phyloP scores from a whole-genome alignment of 2,329 filamentous ascomycete species.

The Calonectria hongkongensis region DNA sequence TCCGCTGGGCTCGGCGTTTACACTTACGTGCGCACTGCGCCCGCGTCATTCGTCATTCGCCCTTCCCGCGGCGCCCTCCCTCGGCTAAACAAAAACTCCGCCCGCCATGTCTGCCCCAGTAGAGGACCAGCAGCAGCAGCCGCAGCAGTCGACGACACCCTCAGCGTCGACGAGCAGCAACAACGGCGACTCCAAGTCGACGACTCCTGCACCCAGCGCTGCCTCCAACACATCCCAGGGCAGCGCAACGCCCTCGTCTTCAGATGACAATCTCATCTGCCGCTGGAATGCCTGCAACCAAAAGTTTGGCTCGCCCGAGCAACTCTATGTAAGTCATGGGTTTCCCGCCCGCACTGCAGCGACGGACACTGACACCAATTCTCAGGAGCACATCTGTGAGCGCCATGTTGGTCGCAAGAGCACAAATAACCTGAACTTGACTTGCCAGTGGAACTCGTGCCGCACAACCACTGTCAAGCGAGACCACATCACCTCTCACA shows the following conservation, averaged over 20 bases:
- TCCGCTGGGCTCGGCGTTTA: constrained; percentile 23
- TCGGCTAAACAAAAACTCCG: constrained; percentile 51
- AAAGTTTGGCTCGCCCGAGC: constrained; percentile 74
- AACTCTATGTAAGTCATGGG: constrained; percentile 74
- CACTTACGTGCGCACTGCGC: constrained; percentile 38
- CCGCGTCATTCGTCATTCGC: constrained; percentile 38
- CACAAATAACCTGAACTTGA: constrained; percentile 98
- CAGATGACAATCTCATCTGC: constrained; percentile 75
- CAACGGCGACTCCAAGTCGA: constrained; percentile 70
- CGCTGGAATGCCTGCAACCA: constrained; percentile 77
- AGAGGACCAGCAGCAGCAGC: constrained; percentile 53
- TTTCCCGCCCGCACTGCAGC: not conserved
- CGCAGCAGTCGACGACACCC: constrained; percentile 49
- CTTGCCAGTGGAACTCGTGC: constrained; percentile 97
- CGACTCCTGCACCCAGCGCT: constrained; percentile 71
- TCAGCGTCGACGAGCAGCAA: constrained; percentile 61
- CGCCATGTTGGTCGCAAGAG: constrained; percentile 98
- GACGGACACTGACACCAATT: not conserved
- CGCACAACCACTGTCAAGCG: constrained; percentile 98
- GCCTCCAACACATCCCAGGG: constrained; percentile 68
- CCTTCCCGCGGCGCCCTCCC: constrained; percentile 22
- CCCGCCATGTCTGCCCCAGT: constrained; percentile 59
- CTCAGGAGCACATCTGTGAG: constrained; percentile 96
- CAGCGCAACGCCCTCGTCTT: constrained; percentile 62
- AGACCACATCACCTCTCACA: constrained; percentile 99